Base-by-base conservation (phyloP, 352 stramenopile species). In the Phytopythium chamaehyphon region DNA sequence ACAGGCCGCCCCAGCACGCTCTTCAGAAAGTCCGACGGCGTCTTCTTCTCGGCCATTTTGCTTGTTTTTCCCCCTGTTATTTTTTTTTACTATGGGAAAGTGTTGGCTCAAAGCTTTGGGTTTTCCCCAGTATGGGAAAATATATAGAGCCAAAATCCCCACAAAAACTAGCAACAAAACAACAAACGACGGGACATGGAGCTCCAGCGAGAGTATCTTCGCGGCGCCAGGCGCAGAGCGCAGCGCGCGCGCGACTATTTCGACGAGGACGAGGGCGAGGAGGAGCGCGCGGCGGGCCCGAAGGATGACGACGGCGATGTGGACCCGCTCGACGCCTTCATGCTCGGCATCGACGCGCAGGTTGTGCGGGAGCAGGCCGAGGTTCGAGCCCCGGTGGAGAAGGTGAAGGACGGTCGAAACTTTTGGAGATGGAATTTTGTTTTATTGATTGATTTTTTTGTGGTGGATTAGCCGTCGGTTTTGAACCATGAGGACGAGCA, bases 1-100 rank as follows among this genome's bases (percentile, higher is more conserved):
- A 99, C 97, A 37, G 97, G 96, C 35, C 93, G 82, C 18, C 97
- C 97, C 43, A 99, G 73, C 44, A 97, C 83, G 61, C 76, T 78
- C 70, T 96, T 96, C 55, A 97, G 77, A 59, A 97, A 97, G 63
- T 97, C 90, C 26, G 79, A 86, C 53, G 89, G 88, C 53, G 86
- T 92, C 68, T 91, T 93, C 79, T 96, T 96, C 28, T 71, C 39
- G 47, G 61, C 21, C 51, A 44, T 60, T 67, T 31, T 63, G 59
- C 47, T 61, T 40, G 35, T 67, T 61, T 19, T 84, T 73, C 42
- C 55, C 64, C 54, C 64, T 79, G 24, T 2, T 66, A 8, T 8
- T 47, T 39, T 51, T 1, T 51, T n/a, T 33, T 42, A 31, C 38
- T n/a, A n/a, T n/a, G n/a, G n/a, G n/a, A n/a, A n/a, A n/a, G n/a